A percentile compares a stretch with the other conserved stretches of the same genome.
These are phyloP conservation scores for Nannochloris sp. DNA, from an alignment of 139 green algal species.

Conservation along the genomic window DNA sequence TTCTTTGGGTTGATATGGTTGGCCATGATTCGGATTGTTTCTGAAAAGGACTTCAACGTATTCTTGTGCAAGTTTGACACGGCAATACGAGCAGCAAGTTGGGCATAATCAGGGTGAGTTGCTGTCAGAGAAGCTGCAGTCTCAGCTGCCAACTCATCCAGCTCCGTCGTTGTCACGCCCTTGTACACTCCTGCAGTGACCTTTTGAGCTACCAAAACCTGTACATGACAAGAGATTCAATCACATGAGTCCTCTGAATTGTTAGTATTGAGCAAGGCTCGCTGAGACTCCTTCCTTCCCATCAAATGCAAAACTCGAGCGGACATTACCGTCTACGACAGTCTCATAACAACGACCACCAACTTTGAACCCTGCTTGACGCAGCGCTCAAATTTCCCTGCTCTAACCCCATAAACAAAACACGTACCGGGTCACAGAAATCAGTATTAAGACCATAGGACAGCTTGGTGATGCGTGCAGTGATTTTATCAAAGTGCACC, in stretches of 20 bases:
- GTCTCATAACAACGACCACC: not conserved
- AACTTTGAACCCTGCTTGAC: too few species aligned
- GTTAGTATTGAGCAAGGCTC: not conserved
- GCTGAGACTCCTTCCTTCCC: too few species aligned
- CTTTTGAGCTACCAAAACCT: slow-evolving; percentile 96
- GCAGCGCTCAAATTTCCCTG: too few species aligned
- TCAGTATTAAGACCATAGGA: slow-evolving; percentile 90
- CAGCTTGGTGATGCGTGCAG: slow-evolving; percentile 90
- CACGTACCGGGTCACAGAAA: slow-evolving; percentile 84
- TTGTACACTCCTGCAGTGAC: slow-evolving; percentile 91
- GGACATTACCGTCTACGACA: not conserved
- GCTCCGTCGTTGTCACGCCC: slow-evolving; percentile 91
- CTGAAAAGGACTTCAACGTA: slow-evolving; percentile 93
- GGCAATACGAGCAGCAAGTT: slow-evolving; percentile 94
- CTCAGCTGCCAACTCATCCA: slow-evolving; percentile 96
- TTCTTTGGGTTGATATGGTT: slow-evolving; percentile 87
- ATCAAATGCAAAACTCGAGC: not conserved
- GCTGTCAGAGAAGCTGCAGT: slow-evolving; percentile 96
- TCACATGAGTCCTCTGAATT: not conserved
- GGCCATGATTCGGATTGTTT: slow-evolving; percentile 88
- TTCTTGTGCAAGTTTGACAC: slow-evolving; percentile 99
- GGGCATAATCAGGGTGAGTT: slow-evolving; percentile 96
- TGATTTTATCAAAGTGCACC: slow-evolving; percentile 99
- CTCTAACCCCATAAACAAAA: not conserved
- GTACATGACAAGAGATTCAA: slow-evolving; percentile 5